Percentiles rank a stretch among this genome's conserved stretches.
These are phyloP conservation scores for Fusarium sp. DNA, from an alignment of 2,329 filamentous ascomycete species.

Conservation along the genomic window DNA sequence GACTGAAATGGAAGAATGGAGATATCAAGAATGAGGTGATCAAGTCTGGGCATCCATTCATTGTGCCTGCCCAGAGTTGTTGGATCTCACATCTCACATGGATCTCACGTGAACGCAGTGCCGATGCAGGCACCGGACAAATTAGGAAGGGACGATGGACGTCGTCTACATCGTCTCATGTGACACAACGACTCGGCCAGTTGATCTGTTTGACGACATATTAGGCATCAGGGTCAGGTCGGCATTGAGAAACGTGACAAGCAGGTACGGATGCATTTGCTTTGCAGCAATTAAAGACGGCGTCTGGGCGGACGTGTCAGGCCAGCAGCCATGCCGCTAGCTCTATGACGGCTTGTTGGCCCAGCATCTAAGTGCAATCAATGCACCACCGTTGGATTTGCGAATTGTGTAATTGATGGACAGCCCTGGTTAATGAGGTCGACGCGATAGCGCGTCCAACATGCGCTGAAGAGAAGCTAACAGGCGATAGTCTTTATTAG, in stretches of 20 bases:
- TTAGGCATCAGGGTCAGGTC: neutral
- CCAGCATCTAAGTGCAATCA: neutral
- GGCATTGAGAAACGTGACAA: neutral
- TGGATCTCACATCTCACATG: neutral
- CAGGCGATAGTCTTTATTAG: slow-evolving; percentile 27
- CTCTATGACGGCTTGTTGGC: neutral
- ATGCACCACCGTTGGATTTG: neutral
- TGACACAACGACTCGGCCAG: slow-evolving; percentile 1
- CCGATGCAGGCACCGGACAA: neutral
- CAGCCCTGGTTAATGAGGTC: neutral
- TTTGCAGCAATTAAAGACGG: neutral
- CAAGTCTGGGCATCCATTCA: neutral
- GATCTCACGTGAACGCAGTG: slow-evolving; percentile 10
- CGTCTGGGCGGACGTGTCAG: neutral
- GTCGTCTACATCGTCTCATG: neutral
- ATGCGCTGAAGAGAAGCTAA: slow-evolving; percentile 10
- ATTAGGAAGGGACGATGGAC: slow-evolving; percentile 10
- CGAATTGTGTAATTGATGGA: neutral
- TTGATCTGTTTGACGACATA: neutral
- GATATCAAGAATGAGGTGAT: neutral
- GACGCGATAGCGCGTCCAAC: neutral
- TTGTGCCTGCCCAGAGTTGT: neutral
- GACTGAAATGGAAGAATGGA: neutral
- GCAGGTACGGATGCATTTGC: neutral
- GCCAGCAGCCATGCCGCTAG: neutral